Percentiles rank a stretch among this genome's conserved stretches.
Evolutionary conservation across 1,284 basidiomycete genomes (phyloP).

Genomic region (Marasmius tenuissimus): DNA sequence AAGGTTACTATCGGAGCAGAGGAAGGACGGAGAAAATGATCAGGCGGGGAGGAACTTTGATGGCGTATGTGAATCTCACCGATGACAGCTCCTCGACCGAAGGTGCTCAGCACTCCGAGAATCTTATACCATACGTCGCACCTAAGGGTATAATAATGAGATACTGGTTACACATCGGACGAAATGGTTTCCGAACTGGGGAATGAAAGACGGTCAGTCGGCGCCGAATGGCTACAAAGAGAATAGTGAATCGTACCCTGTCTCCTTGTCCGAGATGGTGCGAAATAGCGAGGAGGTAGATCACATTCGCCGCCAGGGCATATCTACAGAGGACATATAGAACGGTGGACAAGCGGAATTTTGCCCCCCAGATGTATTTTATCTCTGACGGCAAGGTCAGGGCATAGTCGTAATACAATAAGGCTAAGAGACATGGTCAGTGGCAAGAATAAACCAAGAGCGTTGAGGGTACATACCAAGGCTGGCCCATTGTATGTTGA

Average conservation of each 20-base stretch:
- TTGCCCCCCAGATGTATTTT: constrained; percentile 30
- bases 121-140: constrained; percentile 32
- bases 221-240: background rate
- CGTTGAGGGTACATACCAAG: background rate
- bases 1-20: constrained; percentile 1
- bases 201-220: background rate
- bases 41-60: background rate
- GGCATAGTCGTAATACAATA: constrained; percentile 32
- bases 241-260: background rate
- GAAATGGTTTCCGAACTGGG: too few relatives aligned
- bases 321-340: constrained; percentile 37
- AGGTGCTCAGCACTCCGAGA: constrained; percentile 28
- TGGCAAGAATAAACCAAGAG: background rate
- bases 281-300: constrained; percentile 30
- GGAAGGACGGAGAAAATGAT: background rate
- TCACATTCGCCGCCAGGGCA: constrained; percentile 31
- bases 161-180: too few relatives aligned
- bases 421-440: constrained; percentile 12
- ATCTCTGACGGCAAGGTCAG: constrained; percentile 31
- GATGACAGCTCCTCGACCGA: constrained; percentile 31
- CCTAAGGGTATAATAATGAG: constrained; percentile 12
- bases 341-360: constrained; percentile 28
- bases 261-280: constrained; percentile 23
- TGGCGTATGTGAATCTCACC: constrained; percentile 18
- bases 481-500: background rate